Base-by-base conservation (phyloP, 1,284 basidiomycete genomes). In the Pseudozyma hubeiensis region DNA sequence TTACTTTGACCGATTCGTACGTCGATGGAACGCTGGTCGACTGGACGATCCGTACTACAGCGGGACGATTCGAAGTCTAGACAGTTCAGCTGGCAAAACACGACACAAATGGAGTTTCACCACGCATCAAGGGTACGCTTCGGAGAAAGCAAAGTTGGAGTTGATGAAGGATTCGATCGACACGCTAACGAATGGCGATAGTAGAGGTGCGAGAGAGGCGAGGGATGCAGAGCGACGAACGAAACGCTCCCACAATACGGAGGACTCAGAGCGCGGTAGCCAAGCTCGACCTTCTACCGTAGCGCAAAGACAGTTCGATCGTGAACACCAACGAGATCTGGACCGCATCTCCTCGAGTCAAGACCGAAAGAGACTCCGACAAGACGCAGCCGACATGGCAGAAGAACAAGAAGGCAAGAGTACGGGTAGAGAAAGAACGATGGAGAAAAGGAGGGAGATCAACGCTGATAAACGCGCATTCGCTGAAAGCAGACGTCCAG, bases 341-440 rank as follows among this genome's bases (percentile, higher is more conserved):
- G 9, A 40, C 11, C 55, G 51, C 6, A 39, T 63, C 14, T 19
- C 60, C 3, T 30, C 37, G 1, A n/a, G 19, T 10, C 50, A 69
- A 39, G 9, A 40, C 5, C 66, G 53, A 1, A 40, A 41, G 6
- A 43, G 61, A 13, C 49, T 24, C 4, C 43, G 57, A 0, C 46
- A 46, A 40, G 52, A 60, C 4, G 33, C 39, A 19, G 4, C 29
- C 7, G 67, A 70, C 40, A 33, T 43, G 11, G 57, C 60, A 6
- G 67, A 70, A 24, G 30, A 53, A 0, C 37, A 69, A 4, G 53
- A 65, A 37, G 72, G 77, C 7, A 35, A 59, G 3, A 60, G 72
- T 2, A 81, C 79, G 5, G 79, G 79, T 3, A 59, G 77, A 3
- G 79, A 81, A 11, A 57, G 75, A 8, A 29, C 68, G 47, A 11